Percentiles rank a stretch among this genome's conserved stretches.
Evolutionary conservation across 306 rosid species (phyloP).

Genomic region (Vicia faba): DNA sequence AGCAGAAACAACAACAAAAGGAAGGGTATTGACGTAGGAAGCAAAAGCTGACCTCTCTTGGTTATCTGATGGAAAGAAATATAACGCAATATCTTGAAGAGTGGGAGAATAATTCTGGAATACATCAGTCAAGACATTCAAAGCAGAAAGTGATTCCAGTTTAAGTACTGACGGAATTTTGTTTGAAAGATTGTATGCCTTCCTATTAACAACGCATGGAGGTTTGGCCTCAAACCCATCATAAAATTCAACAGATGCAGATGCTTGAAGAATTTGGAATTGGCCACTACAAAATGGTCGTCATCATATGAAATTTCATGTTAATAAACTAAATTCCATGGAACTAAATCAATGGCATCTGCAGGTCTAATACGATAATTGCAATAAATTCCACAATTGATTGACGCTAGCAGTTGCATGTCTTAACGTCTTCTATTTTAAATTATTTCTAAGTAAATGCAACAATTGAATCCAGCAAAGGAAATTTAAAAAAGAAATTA

Average conservation of each 20-base stretch:
- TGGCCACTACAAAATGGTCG: constrained; percentile 61
- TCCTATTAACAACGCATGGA: constrained; percentile 51
- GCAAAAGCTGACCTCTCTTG: constrained; percentile 51
- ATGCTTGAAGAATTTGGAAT: constrained; percentile 45
- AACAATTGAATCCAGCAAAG: constrained; percentile 19
- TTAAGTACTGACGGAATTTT: constrained; percentile 60
- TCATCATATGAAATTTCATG: constrained; percentile 19
- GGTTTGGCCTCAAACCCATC: constrained; percentile 68
- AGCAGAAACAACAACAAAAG: neutral
- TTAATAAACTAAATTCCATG: constrained; percentile 18
- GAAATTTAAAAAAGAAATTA: constrained; percentile 3
- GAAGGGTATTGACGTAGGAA: constrained; percentile 29
- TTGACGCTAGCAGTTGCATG: neutral
- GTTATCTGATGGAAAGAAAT: constrained; percentile 57
- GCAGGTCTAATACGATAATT: constrained; percentile 16
- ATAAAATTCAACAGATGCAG: constrained; percentile 29
- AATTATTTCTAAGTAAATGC: constrained; percentile 27
- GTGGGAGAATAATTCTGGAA: constrained; percentile 51
- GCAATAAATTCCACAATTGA: constrained; percentile 3
- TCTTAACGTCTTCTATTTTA: neutral
- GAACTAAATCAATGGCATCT: constrained; percentile 19
- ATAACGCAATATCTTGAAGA: constrained; percentile 68
- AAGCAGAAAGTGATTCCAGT: constrained; percentile 46
- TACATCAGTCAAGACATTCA: constrained; percentile 45
- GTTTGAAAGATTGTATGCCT: constrained; percentile 47